Base-by-base conservation (phyloP, 2,329 filamentous ascomycete species). In the Aspergillus niger region DNA sequence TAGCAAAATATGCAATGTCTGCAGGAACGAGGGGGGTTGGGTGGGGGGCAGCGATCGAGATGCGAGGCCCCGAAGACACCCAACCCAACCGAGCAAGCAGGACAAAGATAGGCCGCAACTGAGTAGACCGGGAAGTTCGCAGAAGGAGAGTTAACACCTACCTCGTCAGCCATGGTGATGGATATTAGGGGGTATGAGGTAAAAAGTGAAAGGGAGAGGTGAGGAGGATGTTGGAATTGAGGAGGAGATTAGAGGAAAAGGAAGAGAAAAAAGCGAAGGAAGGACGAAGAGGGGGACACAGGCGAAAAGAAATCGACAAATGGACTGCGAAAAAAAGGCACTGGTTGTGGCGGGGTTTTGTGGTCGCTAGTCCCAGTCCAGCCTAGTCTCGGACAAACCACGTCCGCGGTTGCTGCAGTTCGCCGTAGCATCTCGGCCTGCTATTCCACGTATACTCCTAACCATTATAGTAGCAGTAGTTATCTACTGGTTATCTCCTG, bases 81-180 rank as follows among this genome's bases (percentile, higher is more conserved):
- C 51, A 68, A 65, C 63, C 56, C 61, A 65, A 59, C 48, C 70
- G 67, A 70, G 60, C 61, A 64, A 69, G 60, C 63, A 67, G 65
- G 67, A 68, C 67, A 50, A 58, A 32, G 52, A 58, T 47, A 58
- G 20, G 56, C 20, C 55, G 56, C 32, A 30, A 55, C 20, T n/a
- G 56, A 15, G 32, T 30, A 15, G 8, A 43, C 47, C 13, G 55
- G 47, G 17, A 1, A 57, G 53, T n/a, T 70, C 62, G 62, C 60
- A 61, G 58, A 41, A 63, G 50, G 54, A 59, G 61, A 61, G 59
- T 72, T 58, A 44, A 41, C 51, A 47, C 84, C 74, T 84, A 89
- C 86, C 83, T 89, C 86, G 78, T 87, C 86, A 78, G 86, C 84
- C 86, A 89, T 89, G 76, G 76, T 86, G 82, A 79, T 72, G 72